Base-by-base conservation (phyloP, 495 filamentous ascomycete genomes). In the Jackrogersella multiformis region DNA sequence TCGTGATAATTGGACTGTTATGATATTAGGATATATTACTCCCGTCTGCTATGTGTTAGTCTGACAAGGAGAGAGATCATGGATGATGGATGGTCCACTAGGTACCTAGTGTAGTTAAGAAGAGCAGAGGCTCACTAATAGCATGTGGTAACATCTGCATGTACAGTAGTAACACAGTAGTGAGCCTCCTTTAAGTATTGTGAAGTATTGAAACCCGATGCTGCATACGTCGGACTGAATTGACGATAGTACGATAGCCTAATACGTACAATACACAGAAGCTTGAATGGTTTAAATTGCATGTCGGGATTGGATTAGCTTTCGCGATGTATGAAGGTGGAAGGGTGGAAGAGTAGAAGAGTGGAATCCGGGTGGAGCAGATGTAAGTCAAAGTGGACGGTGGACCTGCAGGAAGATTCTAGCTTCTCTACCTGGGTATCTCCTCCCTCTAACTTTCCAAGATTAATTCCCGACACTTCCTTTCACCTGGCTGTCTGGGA, bases 361-460 rank as follows among this genome's bases (percentile, higher is more conserved):
- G 12, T 60, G 41, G 7, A 36, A 18, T 23, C 15, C n/a, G n/a
- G 49, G n/a, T 35, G 54, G 18, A 32, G 28, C 18, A 21, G 42
- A 38, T 39, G 18, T 21, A 57, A 45, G 46, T 45, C 26, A 28
- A 16, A 36, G 41, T 58, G 56, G 56, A 38, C 5, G 41, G 26
- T 48, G 34, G 21, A 24, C 32, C 44, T 59, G 44, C 36, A 39
- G 36, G 57, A 54, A 54, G 59, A 35, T 62, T 62, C 48, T 21
- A 55, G 48, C 21, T 34, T 53, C 23, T 16, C 26, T 26, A 2
- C 34, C 4, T 10, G 34, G 10, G 2, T n/a, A n/a, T n/a, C n/a
- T n/a, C n/a, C n/a, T n/a, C 4, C 28, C 28, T 4, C 28, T 32
- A 4, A 4, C 9, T 32, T 4, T 4, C 28, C 9, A 9, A 32